Conservation (phyloP, 805 yeast genomes). For the Phaffomyces thermotolerans region DNA sequence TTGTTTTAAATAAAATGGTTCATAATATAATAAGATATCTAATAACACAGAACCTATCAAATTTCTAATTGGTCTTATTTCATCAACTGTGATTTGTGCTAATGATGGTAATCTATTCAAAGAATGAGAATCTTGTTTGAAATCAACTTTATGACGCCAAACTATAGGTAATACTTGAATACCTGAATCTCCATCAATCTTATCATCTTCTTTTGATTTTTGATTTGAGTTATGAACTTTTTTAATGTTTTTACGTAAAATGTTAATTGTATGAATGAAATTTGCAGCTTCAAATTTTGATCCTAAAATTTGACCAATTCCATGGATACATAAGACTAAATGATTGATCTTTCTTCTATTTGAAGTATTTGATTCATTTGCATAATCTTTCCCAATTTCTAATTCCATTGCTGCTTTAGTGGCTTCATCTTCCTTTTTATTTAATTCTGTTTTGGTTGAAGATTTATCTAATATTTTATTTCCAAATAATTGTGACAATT, state of each 20-base stretch:
- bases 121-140: slow-evolving; percentile 36
- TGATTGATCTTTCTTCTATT: slow-evolving; percentile 48
- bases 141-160: slow-evolving; percentile 79
- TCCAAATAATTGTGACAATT: slow-evolving; percentile 18
- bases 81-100: slow-evolving; percentile 66
- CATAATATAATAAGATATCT: slow-evolving; percentile 76
- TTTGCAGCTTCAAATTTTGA: slow-evolving; percentile 71
- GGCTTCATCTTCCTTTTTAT: slow-evolving; percentile 16
- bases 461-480: slow-evolving; percentile 12
- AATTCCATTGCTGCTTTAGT: slow-evolving; percentile 40
- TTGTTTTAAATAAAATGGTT: slow-evolving; percentile 54
- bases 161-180: slow-evolving; percentile 85
- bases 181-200: slow-evolving; percentile 40
- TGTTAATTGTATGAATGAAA: slow-evolving; percentile 78
- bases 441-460: not conserved
- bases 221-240: slow-evolving; percentile 26
- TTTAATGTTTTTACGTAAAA: slow-evolving; percentile 48
- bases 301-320: slow-evolving; percentile 88
- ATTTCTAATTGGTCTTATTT: slow-evolving; percentile 68
- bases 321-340: slow-evolving; percentile 84
- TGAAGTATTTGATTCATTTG: slow-evolving; percentile 35
- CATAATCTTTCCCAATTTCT: slow-evolving; percentile 44
- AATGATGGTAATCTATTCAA: slow-evolving; percentile 49
- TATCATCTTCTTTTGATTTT: slow-evolving; percentile 7
- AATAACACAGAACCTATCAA: slow-evolving; percentile 80